Conservation (phyloP, 2,329 filamentous ascomycete species). For the Ophiosphaerella herpotricha region DNA sequence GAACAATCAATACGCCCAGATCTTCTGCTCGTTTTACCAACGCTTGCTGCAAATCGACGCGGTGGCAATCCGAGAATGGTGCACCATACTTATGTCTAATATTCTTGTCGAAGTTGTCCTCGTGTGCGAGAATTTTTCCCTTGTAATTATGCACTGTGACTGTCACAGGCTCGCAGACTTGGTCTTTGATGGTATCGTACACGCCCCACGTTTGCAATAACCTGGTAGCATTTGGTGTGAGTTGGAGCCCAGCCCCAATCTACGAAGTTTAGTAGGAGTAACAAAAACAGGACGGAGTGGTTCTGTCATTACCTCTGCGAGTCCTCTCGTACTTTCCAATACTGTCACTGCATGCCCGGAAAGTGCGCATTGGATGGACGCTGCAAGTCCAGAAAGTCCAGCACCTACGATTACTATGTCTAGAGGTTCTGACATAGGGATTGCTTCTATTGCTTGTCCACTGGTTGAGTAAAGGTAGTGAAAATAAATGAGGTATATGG, state of each 20-base stretch:
- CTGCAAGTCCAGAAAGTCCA: constrained; percentile 50
- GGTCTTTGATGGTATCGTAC: constrained; percentile 48
- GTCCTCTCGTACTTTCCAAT: constrained; percentile 48
- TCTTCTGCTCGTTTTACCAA: constrained; percentile 57
- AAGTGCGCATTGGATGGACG: constrained; percentile 49
- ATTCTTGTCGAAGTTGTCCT: constrained; percentile 58
- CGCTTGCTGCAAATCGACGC: constrained; percentile 63
- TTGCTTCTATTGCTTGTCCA: not conserved
- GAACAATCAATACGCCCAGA: constrained; percentile 57
- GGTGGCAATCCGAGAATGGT: constrained; percentile 65
- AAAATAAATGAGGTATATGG: too few species aligned
- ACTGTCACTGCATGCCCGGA: constrained; percentile 49
- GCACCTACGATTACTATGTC: constrained; percentile 43
- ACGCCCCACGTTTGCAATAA: constrained; percentile 59
- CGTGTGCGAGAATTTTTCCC: constrained; percentile 53
- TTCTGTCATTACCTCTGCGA: constrained; percentile 46
- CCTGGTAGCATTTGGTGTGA: constrained; percentile 50
- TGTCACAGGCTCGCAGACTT: constrained; percentile 50
- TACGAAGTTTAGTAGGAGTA: constrained; percentile 9
- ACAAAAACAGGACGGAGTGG: not conserved
- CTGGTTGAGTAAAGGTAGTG: too few species aligned
- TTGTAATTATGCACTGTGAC: constrained; percentile 61
- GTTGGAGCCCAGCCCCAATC: constrained; percentile 44
- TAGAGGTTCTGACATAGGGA: constrained; percentile 21
- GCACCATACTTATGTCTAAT: constrained; percentile 61